Evolutionary conservation across 1,284 basidiomycete genomes (phyloP), one percentile per base, ranked within the genome.

Genomic region (Lentinula novae-zelandiae): DNA sequence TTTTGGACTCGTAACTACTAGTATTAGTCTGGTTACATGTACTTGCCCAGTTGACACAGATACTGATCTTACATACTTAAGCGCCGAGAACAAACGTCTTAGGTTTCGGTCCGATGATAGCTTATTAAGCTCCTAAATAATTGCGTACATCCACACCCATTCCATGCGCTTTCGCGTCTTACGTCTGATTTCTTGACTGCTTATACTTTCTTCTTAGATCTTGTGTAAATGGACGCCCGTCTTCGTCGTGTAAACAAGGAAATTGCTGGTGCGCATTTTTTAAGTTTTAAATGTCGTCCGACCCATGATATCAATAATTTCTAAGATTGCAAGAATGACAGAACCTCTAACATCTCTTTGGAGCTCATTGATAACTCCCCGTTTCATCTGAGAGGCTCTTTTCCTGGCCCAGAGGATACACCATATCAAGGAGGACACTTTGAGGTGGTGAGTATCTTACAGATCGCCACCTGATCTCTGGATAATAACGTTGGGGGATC

Each of bases 401-500:
- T 97, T 74, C 85, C 88, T n/a, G 95, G 95, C 13, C 95, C 95
- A 13, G 87, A 93, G 66, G 95, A 86, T 56, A 98, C 96, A 3
- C 94, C 96, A 0, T 99, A 98, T 68, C 87, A 95, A 68, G 95
- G 95, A 39, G 97, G 97, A 17, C 83, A 83, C 49, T 99, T 95
- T 71, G 89, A 97, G 76, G 92, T 98, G 57, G 93, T 96, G 67
- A 74, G 92, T 82, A 8, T 31, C 27, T 42, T 36, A 33, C 27
- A 50, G 48, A 46, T 56, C 48, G n/a, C 49, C 10, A 27, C n/a
- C 36, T 31, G 13, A 39, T 46, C 17, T 44, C n/a, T 53, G 39
- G 27, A 49, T 31, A 22, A 27, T 58, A 12, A 39, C 60, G 56
- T 22, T 3, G 44, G 17, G 17, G 17, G 17, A 46, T 20, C 17